phyloP scores from a whole-genome alignment of 495 filamentous ascomycete species.

The Parathielavia hyrcaniae region DNA sequence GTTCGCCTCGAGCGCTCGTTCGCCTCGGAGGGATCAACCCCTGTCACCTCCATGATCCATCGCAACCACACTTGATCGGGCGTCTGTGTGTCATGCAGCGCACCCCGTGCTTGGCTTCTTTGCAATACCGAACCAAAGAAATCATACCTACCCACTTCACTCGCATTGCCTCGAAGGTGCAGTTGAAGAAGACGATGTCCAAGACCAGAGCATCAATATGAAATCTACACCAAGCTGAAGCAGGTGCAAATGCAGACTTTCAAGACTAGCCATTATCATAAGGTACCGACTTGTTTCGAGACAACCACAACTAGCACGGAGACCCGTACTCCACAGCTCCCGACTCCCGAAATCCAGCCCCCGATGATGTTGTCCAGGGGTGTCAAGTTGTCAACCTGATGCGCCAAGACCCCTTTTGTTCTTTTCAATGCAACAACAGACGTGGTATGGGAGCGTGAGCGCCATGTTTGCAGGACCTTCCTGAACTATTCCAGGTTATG shows the following conservation, averaged over 20 bases:
- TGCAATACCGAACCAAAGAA: background rate
- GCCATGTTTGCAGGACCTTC: background rate
- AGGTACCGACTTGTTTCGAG: background rate
- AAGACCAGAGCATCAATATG: background rate
- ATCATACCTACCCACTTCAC: background rate
- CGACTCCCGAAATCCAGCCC: background rate
- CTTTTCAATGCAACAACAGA: conserved; percentile 1
- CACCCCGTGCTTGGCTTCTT: conserved; percentile 9
- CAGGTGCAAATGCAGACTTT: no score
- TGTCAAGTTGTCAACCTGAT: background rate
- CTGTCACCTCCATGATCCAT: background rate
- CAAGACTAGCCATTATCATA: no score
- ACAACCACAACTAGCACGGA: background rate
- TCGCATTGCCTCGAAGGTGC: no score
- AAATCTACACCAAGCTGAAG: no score
- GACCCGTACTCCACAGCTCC: background rate
- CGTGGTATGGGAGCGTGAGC: background rate
- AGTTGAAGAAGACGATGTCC: no score
- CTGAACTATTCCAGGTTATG: background rate
- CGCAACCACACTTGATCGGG: background rate
- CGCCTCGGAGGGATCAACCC: no score
- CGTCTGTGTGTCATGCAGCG: conserved; percentile 4
- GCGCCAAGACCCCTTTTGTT: background rate
- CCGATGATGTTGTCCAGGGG: background rate
- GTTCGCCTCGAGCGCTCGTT: background rate